Evolutionary conservation across 176 grass and related monocot genomes (phyloP).

Genomic region (Musa acuminata): DNA sequence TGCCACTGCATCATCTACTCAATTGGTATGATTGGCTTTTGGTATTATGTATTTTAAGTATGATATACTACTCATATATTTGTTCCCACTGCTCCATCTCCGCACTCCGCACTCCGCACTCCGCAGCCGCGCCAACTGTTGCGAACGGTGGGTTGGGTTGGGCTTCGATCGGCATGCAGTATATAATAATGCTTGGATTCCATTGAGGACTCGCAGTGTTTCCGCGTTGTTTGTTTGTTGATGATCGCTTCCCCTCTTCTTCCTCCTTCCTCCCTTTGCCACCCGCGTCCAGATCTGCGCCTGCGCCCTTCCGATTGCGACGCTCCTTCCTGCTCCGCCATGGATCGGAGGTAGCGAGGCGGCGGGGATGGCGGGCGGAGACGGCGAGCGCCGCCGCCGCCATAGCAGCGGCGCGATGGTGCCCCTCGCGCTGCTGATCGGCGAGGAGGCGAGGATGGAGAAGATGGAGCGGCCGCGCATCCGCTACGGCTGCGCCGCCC

Average conservation of each 20-base stretch:
- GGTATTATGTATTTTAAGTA: no score
- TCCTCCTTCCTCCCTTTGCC: not conserved
- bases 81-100: not conserved
- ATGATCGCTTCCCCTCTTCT: slow-evolving; percentile 1
- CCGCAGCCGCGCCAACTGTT: slow-evolving; percentile 4
- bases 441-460: slow-evolving; percentile 48
- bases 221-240: not conserved
- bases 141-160: not conserved
- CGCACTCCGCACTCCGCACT: not conserved
- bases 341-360: not conserved
- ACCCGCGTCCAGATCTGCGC: not conserved
- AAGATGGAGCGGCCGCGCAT: slow-evolving; percentile 49
- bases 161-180: not conserved
- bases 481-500: slow-evolving; percentile 73
- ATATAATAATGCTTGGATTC: not conserved
- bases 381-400: slow-evolving; percentile 23
- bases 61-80: no score
- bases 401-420: slow-evolving; percentile 25
- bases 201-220: not conserved
- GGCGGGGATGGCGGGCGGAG: slow-evolving; percentile 10
- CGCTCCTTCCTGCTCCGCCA: not conserved
- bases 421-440: slow-evolving; percentile 68
- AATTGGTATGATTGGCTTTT: no score
- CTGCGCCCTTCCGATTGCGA: no score
- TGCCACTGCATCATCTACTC: no score